Conservation (phyloP, 768 basidiomycete species). For the Leucocoprinus birnbaumii region DNA sequence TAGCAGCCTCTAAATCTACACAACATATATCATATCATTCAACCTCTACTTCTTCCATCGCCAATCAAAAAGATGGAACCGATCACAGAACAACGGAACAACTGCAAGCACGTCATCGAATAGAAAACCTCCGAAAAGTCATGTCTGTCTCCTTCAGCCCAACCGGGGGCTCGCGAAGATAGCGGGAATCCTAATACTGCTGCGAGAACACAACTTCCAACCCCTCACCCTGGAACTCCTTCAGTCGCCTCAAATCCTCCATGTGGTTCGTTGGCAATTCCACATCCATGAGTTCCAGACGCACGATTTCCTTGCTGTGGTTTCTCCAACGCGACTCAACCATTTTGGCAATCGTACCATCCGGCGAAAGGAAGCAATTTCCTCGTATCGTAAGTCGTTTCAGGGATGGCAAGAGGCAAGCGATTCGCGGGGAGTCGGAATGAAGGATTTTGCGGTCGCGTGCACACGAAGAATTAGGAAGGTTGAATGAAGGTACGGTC, state of each 20-base stretch:
- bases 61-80: slow-evolving; percentile 1
- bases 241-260: slow-evolving; percentile 25
- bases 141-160: background rate
- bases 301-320: slow-evolving; percentile 17
- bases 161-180: slow-evolving; percentile 3
- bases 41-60: background rate
- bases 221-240: slow-evolving; percentile 29
- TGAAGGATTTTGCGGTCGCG: background rate
- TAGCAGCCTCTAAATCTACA: background rate
- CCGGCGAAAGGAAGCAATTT: slow-evolving; percentile 24
- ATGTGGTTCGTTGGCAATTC: slow-evolving; percentile 28
- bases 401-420: slow-evolving; percentile 25
- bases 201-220: slow-evolving; percentile 23
- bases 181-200: background rate
- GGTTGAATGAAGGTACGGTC: slow-evolving; percentile 13
- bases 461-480: background rate
- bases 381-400: slow-evolving; percentile 25
- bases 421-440: background rate
- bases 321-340: slow-evolving; percentile 32
- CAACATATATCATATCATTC: background rate
- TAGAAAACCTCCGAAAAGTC: background rate
- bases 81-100: background rate
- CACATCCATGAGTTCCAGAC: slow-evolving; percentile 26
- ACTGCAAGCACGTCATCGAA: background rate
- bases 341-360: slow-evolving; percentile 31